Base-by-base conservation (phyloP, 106 monocot genomes). In the Ottelia alismoides region DNA sequence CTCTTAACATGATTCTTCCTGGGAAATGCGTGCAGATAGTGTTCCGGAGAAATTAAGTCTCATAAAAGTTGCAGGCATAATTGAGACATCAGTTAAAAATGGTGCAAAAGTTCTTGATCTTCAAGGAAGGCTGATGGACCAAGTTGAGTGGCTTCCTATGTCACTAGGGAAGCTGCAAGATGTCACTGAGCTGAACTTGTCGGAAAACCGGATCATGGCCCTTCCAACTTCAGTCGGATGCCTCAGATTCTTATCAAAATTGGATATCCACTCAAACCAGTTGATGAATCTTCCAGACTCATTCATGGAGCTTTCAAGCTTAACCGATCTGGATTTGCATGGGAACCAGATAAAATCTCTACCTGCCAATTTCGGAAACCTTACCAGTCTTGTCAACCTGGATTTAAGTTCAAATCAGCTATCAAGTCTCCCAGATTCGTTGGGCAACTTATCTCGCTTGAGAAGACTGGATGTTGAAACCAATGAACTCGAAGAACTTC, bases 401-500 rank as follows among this genome's bases (percentile, higher is more conserved):
- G 79, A 92, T 55, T 55, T 92, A 51, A 77, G 92, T 47, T 82
- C 79, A 16, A 92, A 92, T 59, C 75, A 73, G 61, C 50, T 92
- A 31, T 46, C 68, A 3, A 21, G 53, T 31, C 92, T 92, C 7
- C 92, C 92, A 0, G 82, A 92, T 4, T 45, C 69, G 7, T 51
- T 92, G 31, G 92, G 92, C 27, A 86, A 86, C 60, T 57, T 92
- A 23, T 79, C 56, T 25, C 73, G 50, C 27, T 63, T 94, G 71
- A 78, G 58, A 69, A 81, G 53, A 52, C 49, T 94, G 51, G 71
- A 76, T 48, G 60, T 74, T n/a, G 88, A 94, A 40, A 94, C 94
- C 14, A 94, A 94, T 59, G 84, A 94, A 26, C 94, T 94, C 1
- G 88, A 88, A 67, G 94, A 94, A 30, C 88, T 94, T 14, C 94